Percentiles rank a stretch among this genome's conserved stretches.
Conservation (phyloP, 768 basidiomycete species). For the Rhizopogon salebrosus region DNA sequence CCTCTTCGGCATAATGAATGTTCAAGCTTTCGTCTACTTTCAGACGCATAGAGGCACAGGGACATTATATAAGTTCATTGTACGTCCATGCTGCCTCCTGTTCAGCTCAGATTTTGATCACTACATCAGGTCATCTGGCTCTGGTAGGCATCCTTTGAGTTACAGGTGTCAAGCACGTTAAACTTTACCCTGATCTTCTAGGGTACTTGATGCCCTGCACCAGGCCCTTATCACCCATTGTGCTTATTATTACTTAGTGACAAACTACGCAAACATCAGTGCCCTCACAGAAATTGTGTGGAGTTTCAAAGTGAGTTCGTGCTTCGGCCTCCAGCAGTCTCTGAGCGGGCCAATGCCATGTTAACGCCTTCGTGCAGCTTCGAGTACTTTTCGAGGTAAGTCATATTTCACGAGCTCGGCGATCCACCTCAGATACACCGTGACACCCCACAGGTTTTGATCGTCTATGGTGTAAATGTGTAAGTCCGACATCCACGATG, state of each 20-base stretch:
- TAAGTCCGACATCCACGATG: not conserved
- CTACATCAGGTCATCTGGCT: not conserved
- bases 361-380: not conserved
- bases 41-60: not conserved
- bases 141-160: not conserved
- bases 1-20: not conserved
- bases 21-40: not conserved
- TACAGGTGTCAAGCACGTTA: not conserved
- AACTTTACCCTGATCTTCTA: not conserved
- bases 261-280: not conserved
- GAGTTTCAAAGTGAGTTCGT: not conserved
- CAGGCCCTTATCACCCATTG: not conserved
- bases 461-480: not conserved
- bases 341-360: not conserved
- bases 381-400: not conserved
- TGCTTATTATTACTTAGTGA: not conserved
- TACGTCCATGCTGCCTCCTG: not conserved
- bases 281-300: not conserved
- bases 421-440: not conserved
- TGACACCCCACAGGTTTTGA: not conserved
- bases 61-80: not conserved
- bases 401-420: no score
- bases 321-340: no score
- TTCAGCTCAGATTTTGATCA: not conserved
- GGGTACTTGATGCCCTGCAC: not conserved